Conservation (phyloP, 73 alveolate genomes). For the Paramecium sonneborni region DNA sequence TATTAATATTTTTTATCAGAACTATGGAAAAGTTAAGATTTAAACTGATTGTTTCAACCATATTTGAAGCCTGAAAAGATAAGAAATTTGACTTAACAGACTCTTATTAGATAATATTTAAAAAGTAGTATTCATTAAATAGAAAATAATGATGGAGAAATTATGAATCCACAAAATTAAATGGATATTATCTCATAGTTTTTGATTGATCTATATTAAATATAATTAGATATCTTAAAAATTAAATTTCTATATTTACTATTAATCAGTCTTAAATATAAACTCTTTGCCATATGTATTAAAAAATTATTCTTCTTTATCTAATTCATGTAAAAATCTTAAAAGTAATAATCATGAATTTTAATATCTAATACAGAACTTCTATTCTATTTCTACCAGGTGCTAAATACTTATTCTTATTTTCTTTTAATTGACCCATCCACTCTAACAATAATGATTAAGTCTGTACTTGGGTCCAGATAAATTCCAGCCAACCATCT, state of each 20-base stretch:
- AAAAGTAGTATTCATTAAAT: conserved; percentile 84
- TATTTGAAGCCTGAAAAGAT: too few species aligned
- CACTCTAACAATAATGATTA: background rate
- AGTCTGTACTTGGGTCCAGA: background rate
- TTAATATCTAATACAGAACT: background rate
- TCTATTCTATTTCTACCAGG: background rate
- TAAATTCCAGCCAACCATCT: background rate
- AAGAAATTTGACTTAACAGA: too few species aligned
- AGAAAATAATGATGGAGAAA: background rate
- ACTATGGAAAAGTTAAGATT: too few species aligned
- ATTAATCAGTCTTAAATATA: background rate
- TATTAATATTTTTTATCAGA: too few species aligned
- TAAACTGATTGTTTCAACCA: too few species aligned
- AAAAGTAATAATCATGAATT: background rate
- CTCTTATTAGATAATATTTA: conserved; percentile 89
- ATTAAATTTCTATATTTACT: too few species aligned
- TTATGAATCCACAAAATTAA: background rate
- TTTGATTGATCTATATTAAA: background rate
- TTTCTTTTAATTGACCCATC: background rate
- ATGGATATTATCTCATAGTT: background rate
- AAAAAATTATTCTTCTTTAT: background rate
- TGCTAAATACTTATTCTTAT: background rate
- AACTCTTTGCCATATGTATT: background rate
- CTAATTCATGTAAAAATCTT: background rate
- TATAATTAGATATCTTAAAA: background rate